phyloP scores from a whole-genome alignment of 2,329 filamentous ascomycete genomes.

The Aspergillus sp. region DNA sequence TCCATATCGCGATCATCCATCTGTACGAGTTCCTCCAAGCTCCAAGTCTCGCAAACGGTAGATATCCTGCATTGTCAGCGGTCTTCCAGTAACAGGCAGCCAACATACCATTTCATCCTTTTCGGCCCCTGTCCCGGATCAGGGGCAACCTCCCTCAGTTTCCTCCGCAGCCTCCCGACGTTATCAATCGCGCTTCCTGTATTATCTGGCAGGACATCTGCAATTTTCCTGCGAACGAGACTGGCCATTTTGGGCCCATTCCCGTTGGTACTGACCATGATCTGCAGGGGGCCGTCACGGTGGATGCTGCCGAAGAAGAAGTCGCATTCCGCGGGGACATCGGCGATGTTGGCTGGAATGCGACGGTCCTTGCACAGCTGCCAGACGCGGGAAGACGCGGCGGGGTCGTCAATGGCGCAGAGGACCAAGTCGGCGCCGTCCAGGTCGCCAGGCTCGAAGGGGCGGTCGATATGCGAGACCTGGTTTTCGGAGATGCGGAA shows the following conservation, averaged over 20 bases:
- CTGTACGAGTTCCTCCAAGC: slow-evolving; percentile 70
- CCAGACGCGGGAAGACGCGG: slow-evolving; percentile 83
- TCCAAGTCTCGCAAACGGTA: slow-evolving; percentile 78
- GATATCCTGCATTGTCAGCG: slow-evolving; percentile 61
- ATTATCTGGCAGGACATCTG: slow-evolving; percentile 62
- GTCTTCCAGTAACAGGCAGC: neutral
- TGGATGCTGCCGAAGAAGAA: slow-evolving; percentile 98
- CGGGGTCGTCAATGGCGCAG: slow-evolving; percentile 85
- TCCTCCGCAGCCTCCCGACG: slow-evolving; percentile 69
- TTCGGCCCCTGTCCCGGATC: slow-evolving; percentile 64
- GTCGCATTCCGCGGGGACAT: slow-evolving; percentile 92
- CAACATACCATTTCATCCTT: slow-evolving; percentile 73
- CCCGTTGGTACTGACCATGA: slow-evolving; percentile 98
- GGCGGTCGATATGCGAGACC: slow-evolving; percentile 69
- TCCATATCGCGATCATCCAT: slow-evolving; percentile 81
- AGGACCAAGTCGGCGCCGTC: slow-evolving; percentile 78
- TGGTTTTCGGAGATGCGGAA: slow-evolving; percentile 67
- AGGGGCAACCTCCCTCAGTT: slow-evolving; percentile 69
- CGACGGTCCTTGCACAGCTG: slow-evolving; percentile 78
- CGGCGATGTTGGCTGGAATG: slow-evolving; percentile 89
- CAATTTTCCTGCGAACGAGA: slow-evolving; percentile 74
- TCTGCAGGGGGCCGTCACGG: slow-evolving; percentile 86
- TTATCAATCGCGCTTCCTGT: slow-evolving; percentile 78
- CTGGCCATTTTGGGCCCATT: slow-evolving; percentile 88
- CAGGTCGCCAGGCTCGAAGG: slow-evolving; percentile 79